These are phyloP conservation scores for Apiotrichum veenhuisii DNA, from an alignment of 1,284 basidiomycete genomes.

Conservation along the genomic window DNA sequence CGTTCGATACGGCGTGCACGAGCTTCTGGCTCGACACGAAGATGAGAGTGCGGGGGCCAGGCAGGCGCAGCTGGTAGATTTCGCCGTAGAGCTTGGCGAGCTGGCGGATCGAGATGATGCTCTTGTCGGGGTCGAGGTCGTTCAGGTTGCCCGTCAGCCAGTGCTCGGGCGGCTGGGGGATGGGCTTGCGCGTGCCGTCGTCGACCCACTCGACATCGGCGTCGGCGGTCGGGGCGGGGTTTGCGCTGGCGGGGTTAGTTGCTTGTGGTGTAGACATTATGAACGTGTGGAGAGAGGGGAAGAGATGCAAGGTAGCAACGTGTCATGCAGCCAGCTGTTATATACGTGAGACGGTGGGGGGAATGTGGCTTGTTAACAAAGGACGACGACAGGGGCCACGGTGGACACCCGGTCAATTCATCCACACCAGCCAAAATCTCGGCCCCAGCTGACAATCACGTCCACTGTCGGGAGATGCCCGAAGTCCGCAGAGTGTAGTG, in stretches of 20 bases:
- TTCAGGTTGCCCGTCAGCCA: constrained; percentile 48
- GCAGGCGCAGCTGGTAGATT: constrained; percentile 15
- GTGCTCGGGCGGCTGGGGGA: constrained; percentile 15
- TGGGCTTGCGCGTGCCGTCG: not conserved
- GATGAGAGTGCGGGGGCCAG: constrained; percentile 23
- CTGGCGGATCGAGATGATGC: constrained; percentile 44
- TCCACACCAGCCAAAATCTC: too few relatives aligned
- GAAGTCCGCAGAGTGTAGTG: too few relatives aligned
- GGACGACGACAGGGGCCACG: too few relatives aligned
- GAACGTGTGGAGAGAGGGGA: not conserved
- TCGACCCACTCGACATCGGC: not conserved
- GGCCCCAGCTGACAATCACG: too few relatives aligned
- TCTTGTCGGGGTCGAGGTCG: constrained; percentile 18
- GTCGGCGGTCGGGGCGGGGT: too few relatives aligned
- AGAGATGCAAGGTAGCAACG: not conserved
- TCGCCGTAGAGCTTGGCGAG: constrained; percentile 31
- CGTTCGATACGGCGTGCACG: constrained; percentile 53
- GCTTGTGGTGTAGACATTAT: not conserved
- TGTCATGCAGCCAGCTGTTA: too few relatives aligned
- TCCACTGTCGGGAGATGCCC: too few relatives aligned
- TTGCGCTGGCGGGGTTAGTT: not conserved
- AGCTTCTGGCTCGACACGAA: constrained; percentile 51
- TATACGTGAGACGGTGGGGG: too few relatives aligned
- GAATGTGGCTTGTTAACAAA: too few relatives aligned
- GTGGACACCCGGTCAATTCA: too few relatives aligned